Conservation (phyloP, 2,329 filamentous ascomycete genomes). For the Stemphylium lycopersici region DNA sequence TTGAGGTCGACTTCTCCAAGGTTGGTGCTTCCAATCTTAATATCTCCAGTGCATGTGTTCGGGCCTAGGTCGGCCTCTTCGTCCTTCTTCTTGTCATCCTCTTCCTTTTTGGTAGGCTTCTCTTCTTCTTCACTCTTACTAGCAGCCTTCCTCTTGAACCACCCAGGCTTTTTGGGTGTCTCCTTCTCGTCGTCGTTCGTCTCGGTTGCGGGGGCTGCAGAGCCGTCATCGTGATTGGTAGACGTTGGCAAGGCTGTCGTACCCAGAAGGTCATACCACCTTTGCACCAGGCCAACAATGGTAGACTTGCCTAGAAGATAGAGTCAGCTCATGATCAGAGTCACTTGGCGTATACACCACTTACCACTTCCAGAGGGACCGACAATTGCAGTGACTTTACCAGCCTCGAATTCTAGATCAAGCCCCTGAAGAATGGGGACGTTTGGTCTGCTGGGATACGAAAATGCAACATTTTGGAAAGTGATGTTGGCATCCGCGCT, state of each 20-base stretch:
- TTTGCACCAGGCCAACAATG: conserved; percentile 71
- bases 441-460: conserved; percentile 59
- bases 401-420: conserved; percentile 63
- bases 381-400: conserved; percentile 75
- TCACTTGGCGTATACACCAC: not conserved
- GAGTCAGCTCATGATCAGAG: not conserved
- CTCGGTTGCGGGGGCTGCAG: not conserved
- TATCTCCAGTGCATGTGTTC: conserved; percentile 42
- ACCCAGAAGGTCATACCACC: conserved; percentile 68
- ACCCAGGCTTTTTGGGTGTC: conserved; percentile 20
- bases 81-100: conserved; percentile 15
- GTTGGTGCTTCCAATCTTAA: conserved; percentile 37
- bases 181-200: conserved; percentile 4
- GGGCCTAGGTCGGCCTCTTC: conserved; percentile 30
- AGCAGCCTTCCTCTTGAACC: conserved; percentile 8
- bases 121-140: not conserved
- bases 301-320: conserved; percentile 70
- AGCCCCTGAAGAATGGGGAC: conserved; percentile 68
- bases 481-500: conserved; percentile 43
- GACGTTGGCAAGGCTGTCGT: conserved; percentile 19
- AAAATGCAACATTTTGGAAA: conserved; percentile 45
- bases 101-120: not conserved
- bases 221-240: conserved; percentile 5
- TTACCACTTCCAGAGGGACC: conserved; percentile 60
- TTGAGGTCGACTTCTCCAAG: conserved; percentile 45